phyloP scores from a whole-genome alignment of 106 monocot species.

The Vanilla planifolia region DNA sequence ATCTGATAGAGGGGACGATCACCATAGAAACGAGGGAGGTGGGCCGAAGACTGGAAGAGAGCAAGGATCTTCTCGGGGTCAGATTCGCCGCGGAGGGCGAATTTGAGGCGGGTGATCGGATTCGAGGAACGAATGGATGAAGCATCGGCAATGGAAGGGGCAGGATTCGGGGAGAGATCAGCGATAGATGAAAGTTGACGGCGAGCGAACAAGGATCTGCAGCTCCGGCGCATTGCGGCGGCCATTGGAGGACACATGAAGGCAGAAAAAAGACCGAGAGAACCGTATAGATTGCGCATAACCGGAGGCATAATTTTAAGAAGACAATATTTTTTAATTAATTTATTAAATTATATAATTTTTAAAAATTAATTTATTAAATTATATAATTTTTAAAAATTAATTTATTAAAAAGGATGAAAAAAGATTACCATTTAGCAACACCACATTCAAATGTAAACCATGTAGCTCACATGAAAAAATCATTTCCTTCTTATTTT shows the following conservation, averaged over 20 bases:
- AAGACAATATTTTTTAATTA: too few relatives aligned
- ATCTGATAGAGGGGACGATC: slow-evolving; percentile 1
- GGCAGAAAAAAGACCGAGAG: background rate
- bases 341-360: too few relatives aligned
- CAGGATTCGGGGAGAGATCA: background rate
- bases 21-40: slow-evolving; percentile 14
- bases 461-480: too few relatives aligned
- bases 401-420: too few relatives aligned
- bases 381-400: too few relatives aligned
- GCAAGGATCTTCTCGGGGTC: slow-evolving; percentile 11
- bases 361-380: too few relatives aligned
- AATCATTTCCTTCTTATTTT: too few relatives aligned
- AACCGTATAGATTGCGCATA: too few relatives aligned
- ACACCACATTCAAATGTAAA: too few relatives aligned
- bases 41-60: slow-evolving; percentile 12
- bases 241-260: too few relatives aligned
- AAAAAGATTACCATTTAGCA: too few relatives aligned
- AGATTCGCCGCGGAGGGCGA: slow-evolving; percentile 8
- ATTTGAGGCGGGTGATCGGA: background rate
- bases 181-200: background rate
- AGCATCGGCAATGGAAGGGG: background rate
- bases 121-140: background rate
- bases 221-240: background rate
- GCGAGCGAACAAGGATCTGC: background rate
- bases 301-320: too few relatives aligned